These are phyloP conservation scores for Lunasporangiospora selenospora DNA, from an alignment of 192 early-diverging fungal species.

Conservation along the genomic window DNA sequence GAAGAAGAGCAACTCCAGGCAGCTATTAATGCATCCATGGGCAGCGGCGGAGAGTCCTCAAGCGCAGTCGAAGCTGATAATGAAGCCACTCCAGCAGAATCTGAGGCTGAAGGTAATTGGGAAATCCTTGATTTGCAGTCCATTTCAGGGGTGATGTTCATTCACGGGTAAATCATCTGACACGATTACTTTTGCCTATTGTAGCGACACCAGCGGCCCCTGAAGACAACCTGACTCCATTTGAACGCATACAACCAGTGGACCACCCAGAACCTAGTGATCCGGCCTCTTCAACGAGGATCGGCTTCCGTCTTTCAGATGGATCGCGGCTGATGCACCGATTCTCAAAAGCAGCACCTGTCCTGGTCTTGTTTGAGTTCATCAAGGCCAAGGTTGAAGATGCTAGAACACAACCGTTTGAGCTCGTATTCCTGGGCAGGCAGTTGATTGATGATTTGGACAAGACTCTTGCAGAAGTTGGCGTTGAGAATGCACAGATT, in stretches of 20 bases:
- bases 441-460: slow-evolving; percentile 69
- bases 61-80: slow-evolving; percentile 28
- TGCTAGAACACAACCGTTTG: slow-evolving; percentile 67
- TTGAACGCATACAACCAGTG: slow-evolving; percentile 54
- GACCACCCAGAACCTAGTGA: slow-evolving; percentile 57
- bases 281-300: slow-evolving; percentile 67
- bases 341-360: slow-evolving; percentile 77
- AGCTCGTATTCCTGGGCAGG: slow-evolving; percentile 74
- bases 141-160: neutral
- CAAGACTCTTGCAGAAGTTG: slow-evolving; percentile 77
- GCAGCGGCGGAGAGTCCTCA: slow-evolving; percentile 31
- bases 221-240: slow-evolving; percentile 9
- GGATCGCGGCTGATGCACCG: slow-evolving; percentile 79
- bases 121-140: slow-evolving; percentile 2
- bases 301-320: slow-evolving; percentile 83
- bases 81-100: neutral
- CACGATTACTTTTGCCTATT: too few species aligned
- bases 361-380: slow-evolving; percentile 82
- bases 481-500: slow-evolving; percentile 65
- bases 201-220: slow-evolving; percentile 1
- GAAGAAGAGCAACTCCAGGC: slow-evolving; percentile 91
- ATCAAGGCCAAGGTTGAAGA: slow-evolving; percentile 78
- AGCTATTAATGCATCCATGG: slow-evolving; percentile 80
- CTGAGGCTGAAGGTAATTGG: slow-evolving; percentile 8
- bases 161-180: neutral